Percentiles rank a stretch among this genome's conserved stretches.
Conservation (phyloP, 140 eudicot genomes). For the Flaveria floridana region DNA sequence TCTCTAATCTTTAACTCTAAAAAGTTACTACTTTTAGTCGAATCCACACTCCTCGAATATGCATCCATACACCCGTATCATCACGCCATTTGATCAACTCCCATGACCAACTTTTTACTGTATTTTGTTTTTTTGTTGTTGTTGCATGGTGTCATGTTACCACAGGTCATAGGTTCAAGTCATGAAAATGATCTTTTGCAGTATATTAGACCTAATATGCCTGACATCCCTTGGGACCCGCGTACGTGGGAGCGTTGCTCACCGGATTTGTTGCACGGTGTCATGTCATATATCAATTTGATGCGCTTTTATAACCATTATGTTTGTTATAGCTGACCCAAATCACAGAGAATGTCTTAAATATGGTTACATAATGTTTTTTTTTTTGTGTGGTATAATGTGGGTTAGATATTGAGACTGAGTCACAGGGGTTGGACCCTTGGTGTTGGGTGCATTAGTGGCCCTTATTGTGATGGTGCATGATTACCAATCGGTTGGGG, state of each 20-base stretch:
- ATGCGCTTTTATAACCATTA: neutral
- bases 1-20: constrained; percentile 33
- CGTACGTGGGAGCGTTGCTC: too few species aligned
- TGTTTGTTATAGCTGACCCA: neutral
- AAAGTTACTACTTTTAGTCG: constrained; percentile 30
- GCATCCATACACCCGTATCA: constrained; percentile 12
- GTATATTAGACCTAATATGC: too few species aligned
- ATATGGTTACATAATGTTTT: neutral
- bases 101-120: neutral
- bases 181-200: too few species aligned
- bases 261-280: constrained; percentile 10
- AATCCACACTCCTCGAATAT: constrained; percentile 37
- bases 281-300: constrained; percentile 9
- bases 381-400: neutral
- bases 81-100: constrained; percentile 18
- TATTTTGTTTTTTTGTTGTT: neutral
- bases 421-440: constrained; percentile 35
- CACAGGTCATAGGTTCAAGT: too few species aligned
- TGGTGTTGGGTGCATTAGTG: constrained; percentile 28
- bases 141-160: constrained; percentile 16
- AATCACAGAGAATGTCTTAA: neutral
- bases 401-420: constrained; percentile 22
- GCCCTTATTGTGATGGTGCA: constrained; percentile 22
- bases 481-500: constrained; percentile 21
- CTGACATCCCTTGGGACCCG: too few species aligned